Evolutionary conservation across 306 rosid genomes (phyloP).

Genomic region (Corylus americana): DNA sequence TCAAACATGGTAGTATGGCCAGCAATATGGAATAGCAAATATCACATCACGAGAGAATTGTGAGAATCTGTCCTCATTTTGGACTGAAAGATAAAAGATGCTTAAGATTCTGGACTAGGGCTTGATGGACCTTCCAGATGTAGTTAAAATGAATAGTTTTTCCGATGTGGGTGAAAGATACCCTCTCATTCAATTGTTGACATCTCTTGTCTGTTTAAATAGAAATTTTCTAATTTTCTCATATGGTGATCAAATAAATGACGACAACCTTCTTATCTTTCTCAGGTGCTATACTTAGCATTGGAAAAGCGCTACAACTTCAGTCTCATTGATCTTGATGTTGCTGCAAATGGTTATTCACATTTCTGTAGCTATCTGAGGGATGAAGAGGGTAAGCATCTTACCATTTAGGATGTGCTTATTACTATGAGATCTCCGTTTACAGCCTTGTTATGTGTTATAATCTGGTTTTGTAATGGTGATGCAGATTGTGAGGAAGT

Average conservation of each 20-base stretch:
- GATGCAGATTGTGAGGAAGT: constrained; percentile 48
- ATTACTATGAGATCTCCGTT: background rate
- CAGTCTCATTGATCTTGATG: constrained; percentile 73
- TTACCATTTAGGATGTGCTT: background rate
- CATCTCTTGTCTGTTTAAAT: background rate
- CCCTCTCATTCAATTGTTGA: background rate
- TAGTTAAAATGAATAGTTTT: background rate
- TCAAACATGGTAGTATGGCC: background rate
- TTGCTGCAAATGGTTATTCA: constrained; percentile 78
- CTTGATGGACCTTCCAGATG: background rate
- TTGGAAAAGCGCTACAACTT: constrained; percentile 91
- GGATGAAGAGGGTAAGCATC: constrained; percentile 52
- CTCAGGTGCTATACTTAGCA: constrained; percentile 71
- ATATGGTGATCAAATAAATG: constrained; percentile 1
- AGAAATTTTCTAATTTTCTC: background rate
- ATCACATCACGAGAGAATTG: background rate
- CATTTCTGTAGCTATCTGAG: constrained; percentile 67
- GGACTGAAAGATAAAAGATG: constrained; percentile 4
- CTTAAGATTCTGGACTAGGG: background rate
- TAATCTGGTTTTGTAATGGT: constrained; percentile 24
- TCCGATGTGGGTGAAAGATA: background rate
- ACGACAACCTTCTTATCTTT: constrained; percentile 20
- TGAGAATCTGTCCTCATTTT: background rate
- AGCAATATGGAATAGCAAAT: background rate
- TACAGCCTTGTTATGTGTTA: background rate